Evolutionary conservation across 768 basidiomycete species (phyloP), one percentile per base, ranked within the genome.

Genomic region (Amanita inopinata): DNA sequence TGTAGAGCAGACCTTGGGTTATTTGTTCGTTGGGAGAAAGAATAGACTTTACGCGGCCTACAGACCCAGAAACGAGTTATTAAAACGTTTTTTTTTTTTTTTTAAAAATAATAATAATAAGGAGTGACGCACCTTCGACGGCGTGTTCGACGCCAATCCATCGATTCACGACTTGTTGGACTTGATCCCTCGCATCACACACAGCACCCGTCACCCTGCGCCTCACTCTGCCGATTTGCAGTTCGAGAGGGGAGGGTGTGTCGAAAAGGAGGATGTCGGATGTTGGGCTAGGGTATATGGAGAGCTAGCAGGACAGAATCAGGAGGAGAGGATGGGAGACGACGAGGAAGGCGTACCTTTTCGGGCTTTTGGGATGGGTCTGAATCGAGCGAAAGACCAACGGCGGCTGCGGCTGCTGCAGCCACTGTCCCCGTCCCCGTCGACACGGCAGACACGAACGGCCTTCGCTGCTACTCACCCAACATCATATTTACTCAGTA

Each of bases 1-100:
- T 83, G 66, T 94, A 97, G 41, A 97, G 79, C 3, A 84, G 54
- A n/a, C 86, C 89, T 1, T 93, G 93, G 7, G 82, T 90, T 20
- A 96, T 74, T 1, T 80, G 68, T 62, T 97, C 94, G 40, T 83
- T 70, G 0, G 80, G 73, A 0, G 88, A 80, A 10, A 90, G 63
- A 51, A 98, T 74, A 4, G 82, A 74, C 59, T 91, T 91, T 23
- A 97, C 66, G 49, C 89, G 80, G 46, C 69, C 92, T 94, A 56
- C 15, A 33, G n/a, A n/a, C n/a, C n/a, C n/a, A 32, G 3, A 36
- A 12, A 19, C 38, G 38, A 35, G 18, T 40, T 37, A 22, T 17
- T 43, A 23, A 25, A 6, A 12, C 2, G 15, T 18, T 24, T 7
- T 25, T 12, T 12, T 40, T 10, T 10, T 14, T 20, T 18, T 22